A percentile compares a stretch with the other conserved stretches of the same genome.
Evolutionary conservation across 2,329 filamentous ascomycete genomes (phyloP).

Genomic region (Phyllosticta capitalensis): DNA sequence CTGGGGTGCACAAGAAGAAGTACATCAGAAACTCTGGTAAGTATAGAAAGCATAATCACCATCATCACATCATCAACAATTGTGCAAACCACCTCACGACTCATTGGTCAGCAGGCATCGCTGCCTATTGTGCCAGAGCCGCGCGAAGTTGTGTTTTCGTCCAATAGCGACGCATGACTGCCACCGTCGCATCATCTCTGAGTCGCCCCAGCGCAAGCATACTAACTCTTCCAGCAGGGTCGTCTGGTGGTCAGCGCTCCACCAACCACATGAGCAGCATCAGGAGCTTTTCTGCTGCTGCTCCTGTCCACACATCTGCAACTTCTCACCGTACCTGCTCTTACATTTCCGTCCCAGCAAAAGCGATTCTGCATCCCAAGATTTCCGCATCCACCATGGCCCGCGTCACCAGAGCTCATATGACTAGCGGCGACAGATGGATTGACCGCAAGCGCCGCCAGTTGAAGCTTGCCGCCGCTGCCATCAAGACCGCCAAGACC

Average conservation of each 20-base stretch:
- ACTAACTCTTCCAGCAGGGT: neutral
- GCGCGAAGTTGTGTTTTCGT: too few species aligned
- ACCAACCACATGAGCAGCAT: neutral
- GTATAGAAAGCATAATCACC: too few species aligned
- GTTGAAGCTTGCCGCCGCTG: neutral
- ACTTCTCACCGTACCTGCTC: neutral
- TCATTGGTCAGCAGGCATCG: too few species aligned
- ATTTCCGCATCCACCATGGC: neutral
- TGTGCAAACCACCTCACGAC: too few species aligned
- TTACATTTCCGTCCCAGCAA: neutral
- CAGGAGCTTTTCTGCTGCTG: neutral
- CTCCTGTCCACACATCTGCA: neutral
- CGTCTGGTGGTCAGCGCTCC: too few species aligned
- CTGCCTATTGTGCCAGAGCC: too few species aligned
- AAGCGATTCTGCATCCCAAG: neutral
- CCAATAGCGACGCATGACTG: neutral
- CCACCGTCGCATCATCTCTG: neutral
- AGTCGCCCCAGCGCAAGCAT: neutral
- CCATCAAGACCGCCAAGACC: too few species aligned
- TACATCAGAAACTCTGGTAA: too few species aligned
- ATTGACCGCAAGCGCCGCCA: neutral
- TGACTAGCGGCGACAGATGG: neutral
- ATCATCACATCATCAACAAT: too few species aligned
- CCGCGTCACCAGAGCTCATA: neutral
- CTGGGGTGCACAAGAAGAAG: too few species aligned